Evolutionary conservation across 2,329 filamentous ascomycete species (phyloP).

Genomic region (Fusarium camptoceras): DNA sequence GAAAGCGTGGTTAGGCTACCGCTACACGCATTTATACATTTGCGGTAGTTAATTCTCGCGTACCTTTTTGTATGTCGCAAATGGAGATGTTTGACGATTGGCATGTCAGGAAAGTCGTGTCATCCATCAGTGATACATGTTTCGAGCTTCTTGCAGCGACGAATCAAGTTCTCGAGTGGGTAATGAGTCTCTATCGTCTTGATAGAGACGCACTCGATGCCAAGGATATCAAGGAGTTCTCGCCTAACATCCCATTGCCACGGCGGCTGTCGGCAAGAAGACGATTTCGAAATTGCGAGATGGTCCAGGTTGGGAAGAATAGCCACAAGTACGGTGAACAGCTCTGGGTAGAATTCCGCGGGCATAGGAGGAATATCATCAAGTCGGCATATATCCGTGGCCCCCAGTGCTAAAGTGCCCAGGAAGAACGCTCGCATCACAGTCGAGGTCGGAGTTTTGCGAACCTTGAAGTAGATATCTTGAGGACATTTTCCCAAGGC

Average conservation of each 20-base stretch:
- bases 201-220: background rate
- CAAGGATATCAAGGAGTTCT: background rate
- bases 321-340: background rate
- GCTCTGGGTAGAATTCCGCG: fast-evolving
- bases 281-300: background rate
- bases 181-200: background rate
- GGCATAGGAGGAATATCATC: too few relatives aligned
- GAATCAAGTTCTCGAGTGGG: fast-evolving
- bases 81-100: background rate
- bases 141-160: background rate
- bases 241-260: too few relatives aligned
- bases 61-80: fast-evolving
- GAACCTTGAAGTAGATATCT: fast-evolving
- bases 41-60: background rate
- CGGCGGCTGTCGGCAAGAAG: too few relatives aligned
- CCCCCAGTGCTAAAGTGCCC: too few relatives aligned
- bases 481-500: background rate
- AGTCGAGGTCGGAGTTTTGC: fast-evolving
- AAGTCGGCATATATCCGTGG: too few relatives aligned
- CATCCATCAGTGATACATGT: background rate
- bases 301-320: background rate
- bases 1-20: background rate
- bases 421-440: background rate
- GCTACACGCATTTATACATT: background rate
- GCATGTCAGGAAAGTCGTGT: background rate